A percentile compares a stretch with the other conserved stretches of the same genome.
Evolutionary conservation across 108 stramenopile species (phyloP).

Genomic region (Cyclotella atomus): DNA sequence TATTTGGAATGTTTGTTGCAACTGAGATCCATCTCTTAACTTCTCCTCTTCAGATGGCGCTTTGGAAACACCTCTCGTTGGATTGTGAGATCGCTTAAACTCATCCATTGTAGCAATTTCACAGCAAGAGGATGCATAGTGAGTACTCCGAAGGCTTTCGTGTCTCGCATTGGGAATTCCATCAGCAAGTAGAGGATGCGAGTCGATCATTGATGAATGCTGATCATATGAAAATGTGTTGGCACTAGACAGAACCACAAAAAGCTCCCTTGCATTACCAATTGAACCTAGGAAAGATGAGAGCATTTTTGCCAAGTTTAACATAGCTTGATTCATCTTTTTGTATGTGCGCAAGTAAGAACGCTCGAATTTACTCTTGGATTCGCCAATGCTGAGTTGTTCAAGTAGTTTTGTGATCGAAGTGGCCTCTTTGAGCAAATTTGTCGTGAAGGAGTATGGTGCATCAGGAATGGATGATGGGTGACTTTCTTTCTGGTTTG

Average conservation of each 20-base stretch:
- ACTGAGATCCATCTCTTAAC: constrained; percentile 18
- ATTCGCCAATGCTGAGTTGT: constrained; percentile 40
- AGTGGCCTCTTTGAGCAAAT: constrained; percentile 30
- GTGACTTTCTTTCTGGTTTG: constrained; percentile 15
- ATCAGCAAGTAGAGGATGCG: constrained; percentile 51
- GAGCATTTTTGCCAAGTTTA: constrained; percentile 30
- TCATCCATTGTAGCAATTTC: constrained; percentile 56
- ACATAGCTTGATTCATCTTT: constrained; percentile 21
- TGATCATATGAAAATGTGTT: constrained; percentile 18
- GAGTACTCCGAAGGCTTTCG: constrained; percentile 66
- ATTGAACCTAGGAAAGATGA: constrained; percentile 62
- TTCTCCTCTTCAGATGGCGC: constrained; percentile 1
- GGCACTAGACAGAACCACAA: constrained; percentile 51
- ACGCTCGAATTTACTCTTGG: constrained; percentile 16
- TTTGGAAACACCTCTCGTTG: constrained; percentile 14
- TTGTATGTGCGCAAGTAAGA: constrained; percentile 24
- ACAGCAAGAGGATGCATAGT: constrained; percentile 63
- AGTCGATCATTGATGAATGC: constrained; percentile 35
- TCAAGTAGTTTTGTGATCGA: constrained; percentile 27
- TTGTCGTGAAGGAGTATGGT: constrained; percentile 43
- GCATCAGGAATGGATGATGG: constrained; percentile 38
- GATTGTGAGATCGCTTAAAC: constrained; percentile 46
- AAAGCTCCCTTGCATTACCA: constrained; percentile 73
- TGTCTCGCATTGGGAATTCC: constrained; percentile 68
- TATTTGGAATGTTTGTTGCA: constrained; percentile 61